Evolutionary conservation across 169 alveolate species (phyloP).

Genomic region (Plasmodium ovale): DNA sequence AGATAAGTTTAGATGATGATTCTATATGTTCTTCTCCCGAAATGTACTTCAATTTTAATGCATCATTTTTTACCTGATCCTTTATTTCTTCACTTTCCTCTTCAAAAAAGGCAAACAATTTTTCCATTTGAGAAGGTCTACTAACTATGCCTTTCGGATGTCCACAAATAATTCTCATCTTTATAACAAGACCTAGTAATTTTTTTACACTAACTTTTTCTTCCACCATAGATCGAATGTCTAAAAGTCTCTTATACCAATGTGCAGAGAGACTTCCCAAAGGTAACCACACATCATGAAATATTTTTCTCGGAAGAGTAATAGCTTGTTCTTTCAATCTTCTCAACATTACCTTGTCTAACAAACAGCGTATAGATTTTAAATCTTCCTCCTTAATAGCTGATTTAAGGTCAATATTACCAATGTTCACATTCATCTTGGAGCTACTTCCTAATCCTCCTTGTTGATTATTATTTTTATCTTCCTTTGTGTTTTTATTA

Average conservation of each 20-base stretch:
- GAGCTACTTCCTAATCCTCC: constrained; percentile 9
- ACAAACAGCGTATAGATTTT: constrained; percentile 86
- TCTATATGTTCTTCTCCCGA: constrained; percentile 89
- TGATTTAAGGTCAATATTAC: constrained; percentile 75
- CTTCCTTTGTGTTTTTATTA: constrained; percentile 36
- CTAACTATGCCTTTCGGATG: constrained; percentile 92
- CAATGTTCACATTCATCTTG: constrained; percentile 35
- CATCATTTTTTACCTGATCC: constrained; percentile 79
- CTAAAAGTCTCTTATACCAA: constrained; percentile 89
- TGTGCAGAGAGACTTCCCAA: constrained; percentile 85
- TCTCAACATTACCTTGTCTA: constrained; percentile 89
- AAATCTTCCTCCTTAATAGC: constrained; percentile 84
- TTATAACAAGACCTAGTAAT: constrained; percentile 91
- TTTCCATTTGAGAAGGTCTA: constrained; percentile 87
- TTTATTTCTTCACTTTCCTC: constrained; percentile 80
- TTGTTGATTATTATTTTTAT: constrained; percentile 13
- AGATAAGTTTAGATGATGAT: constrained; percentile 90
- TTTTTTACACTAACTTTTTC: constrained; percentile 88
- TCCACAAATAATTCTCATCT: constrained; percentile 92
- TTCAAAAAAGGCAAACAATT: constrained; percentile 86
- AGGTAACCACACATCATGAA: constrained; percentile 94
- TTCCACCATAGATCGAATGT: constrained; percentile 84
- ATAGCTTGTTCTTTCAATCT: constrained; percentile 92
- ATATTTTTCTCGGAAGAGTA: constrained; percentile 89
- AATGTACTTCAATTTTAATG: constrained; percentile 77